Base-by-base conservation (phyloP, 768 basidiomycete genomes). In the Mycena rosella region DNA sequence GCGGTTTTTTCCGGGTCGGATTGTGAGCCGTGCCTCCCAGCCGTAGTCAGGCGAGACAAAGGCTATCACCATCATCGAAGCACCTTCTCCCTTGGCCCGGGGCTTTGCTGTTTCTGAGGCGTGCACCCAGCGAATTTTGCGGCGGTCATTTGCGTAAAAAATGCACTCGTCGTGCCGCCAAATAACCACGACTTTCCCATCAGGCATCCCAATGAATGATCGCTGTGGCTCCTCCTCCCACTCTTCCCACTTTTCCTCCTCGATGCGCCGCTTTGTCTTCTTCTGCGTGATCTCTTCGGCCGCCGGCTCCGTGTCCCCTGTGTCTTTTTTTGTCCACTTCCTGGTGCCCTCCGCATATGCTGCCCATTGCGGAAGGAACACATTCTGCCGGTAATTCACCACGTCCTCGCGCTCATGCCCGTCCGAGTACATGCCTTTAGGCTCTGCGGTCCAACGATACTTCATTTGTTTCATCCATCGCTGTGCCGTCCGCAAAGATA, bases 351-450 rank as follows among this genome's bases (percentile, higher is more conserved):
- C 32, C 49, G 72, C 66, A 5, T 68, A 52, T 14, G 70, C 56
- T 30, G 67, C 60, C 68, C 69, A 72, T 24, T 29, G 26, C 29
- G 72, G 75, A 1, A 77, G 58, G 59, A 76, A 78, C 18, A 69
- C 51, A 18, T 73, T 54, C 34, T 80, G 71, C 1, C 72, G 72
- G 55, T 82, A 80, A 2, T 72, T 40, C 0, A 78, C 72, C 10
- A 83, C 77, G 73, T 82, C 81, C 11, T 67, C 71, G 1, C 74
- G 61, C 58, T 82, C 67, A 77, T 75, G 20, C 79, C 78, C n/a
- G n/a, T n/a, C n/a, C n/a, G n/a, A n/a, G n/a, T n/a, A n/a, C 67
- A 77, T 75, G 20, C 79, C 78, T 13, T 70, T 74, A 5, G 71
- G 75, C 3, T 65, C 63, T 4, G 69, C 60, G 14, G 29, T 73